Base-by-base conservation (phyloP, 352 stramenopile species). In the Globisporangium mamillatum region DNA sequence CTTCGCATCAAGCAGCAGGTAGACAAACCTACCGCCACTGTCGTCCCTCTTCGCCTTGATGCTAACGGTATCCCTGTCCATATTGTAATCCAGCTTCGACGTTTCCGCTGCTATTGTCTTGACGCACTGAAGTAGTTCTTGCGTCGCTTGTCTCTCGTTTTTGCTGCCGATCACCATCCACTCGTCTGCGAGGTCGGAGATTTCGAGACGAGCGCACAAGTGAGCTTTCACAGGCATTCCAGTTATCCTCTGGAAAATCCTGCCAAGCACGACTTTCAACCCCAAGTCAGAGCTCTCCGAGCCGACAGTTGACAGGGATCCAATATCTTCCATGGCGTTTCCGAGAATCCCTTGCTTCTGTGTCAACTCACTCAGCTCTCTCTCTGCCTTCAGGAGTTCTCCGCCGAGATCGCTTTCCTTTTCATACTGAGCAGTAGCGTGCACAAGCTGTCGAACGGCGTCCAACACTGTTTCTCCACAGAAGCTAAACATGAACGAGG, bases 111-210 rank as follows among this genome's bases (percentile, higher is more conserved):
- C 34, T 20, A 8, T 7, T 12, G 18, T 6, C 50, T n/a, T 27
- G 4, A 58, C 22, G 16, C 44, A 52, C 6, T 34, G 38, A 6
- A 69, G 55, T 12, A 69, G 14, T 2, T 63, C 64, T n/a, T 63
- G 55, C 2, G 24, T 24, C 16, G 38, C 1, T 2, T 64, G 2
- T 4, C 9, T 12, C 10, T 59, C n/a, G 18, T n/a, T 22, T 18
- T 36, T 38, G 38, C 12, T 36, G 10, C 41, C 64, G 14, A 64
- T 46, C n/a, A 64, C 38, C 27, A 44, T 25, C 64, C 64, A 69
- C 18, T 50, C 7, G 22, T 6, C 9, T 29, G 8, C 5, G 12
- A 10, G 0, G 1, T 50, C 36, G 8, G 41, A n/a, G 4, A 4
- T 12, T 4, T 34, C 6, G 0, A 16, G 6, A 20, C 60, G 27